Conservation (phyloP, 305 asterid genomes). For the Salvia sclarea region DNA sequence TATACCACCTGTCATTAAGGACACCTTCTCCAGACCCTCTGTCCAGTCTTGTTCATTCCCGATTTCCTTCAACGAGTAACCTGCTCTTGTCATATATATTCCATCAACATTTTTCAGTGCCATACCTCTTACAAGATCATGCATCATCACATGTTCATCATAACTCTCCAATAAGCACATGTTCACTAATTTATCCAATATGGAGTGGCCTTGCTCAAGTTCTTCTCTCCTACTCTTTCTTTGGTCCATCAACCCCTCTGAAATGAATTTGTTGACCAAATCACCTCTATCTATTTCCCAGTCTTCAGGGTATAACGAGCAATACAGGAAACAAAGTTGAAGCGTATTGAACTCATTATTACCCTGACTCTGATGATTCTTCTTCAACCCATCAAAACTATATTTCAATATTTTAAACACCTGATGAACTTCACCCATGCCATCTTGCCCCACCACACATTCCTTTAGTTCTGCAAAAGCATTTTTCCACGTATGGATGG, state of each 20-base stretch:
- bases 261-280: background rate
- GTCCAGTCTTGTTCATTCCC: background rate
- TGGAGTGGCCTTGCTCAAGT: background rate
- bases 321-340: no score
- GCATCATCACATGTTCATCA: no score
- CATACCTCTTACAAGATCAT: no score
- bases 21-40: no score
- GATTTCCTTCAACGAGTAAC: background rate
- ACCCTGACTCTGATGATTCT: no score
- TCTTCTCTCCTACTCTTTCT: background rate
- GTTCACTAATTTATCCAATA: no score
- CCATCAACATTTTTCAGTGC: background rate
- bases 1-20: background rate
- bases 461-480: background rate
- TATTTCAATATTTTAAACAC: no score
- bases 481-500: background rate
- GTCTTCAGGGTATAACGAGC: no score
- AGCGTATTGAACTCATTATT: no score
- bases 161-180: no score
- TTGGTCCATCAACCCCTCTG: background rate
- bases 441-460: background rate
- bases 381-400: no score
- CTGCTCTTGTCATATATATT: constrained; percentile 24
- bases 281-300: background rate
- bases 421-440: background rate